Percentiles rank a stretch among this genome's conserved stretches.
phyloP scores from a whole-genome alignment of 2,329 filamentous ascomycete species.

The Tolypocladium guangdongense region DNA sequence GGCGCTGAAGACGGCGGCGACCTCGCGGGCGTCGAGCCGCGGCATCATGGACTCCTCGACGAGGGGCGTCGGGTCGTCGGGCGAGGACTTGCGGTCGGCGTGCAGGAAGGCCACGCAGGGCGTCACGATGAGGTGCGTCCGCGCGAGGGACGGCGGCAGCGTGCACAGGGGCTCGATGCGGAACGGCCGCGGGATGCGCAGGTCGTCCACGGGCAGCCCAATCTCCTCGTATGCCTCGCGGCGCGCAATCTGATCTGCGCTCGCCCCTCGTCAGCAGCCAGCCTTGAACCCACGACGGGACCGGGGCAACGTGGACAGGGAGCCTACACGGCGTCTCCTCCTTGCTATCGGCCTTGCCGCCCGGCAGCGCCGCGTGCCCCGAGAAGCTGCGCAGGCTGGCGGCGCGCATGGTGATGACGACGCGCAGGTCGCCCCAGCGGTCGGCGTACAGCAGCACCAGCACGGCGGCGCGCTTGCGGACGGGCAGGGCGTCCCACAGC shows the following conservation, averaged over 20 bases:
- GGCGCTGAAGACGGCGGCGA: conserved; percentile 87
- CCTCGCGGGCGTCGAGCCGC: conserved; percentile 75
- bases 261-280: conserved; percentile 5
- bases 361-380: conserved; percentile 81
- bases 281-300: too few species aligned
- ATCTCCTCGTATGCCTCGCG: conserved; percentile 92
- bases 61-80: conserved; percentile 23
- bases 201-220: conserved; percentile 64
- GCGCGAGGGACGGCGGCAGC: conserved; percentile 65
- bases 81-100: conserved; percentile 34
- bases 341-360: conserved; percentile 55
- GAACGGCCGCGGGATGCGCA: conserved; percentile 63
- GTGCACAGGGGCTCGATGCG: conserved; percentile 78
- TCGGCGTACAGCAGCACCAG: conserved; percentile 84
- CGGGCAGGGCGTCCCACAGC: conserved; percentile 49
- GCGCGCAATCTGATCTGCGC: conserved; percentile 65
- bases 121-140: conserved; percentile 62
- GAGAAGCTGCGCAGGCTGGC: conserved; percentile 55
- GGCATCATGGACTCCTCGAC: conserved; percentile 67
- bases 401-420: conserved; percentile 59
- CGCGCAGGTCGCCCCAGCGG: conserved; percentile 62
- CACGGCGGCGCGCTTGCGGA: conserved; percentile 69
- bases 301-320: neutral
- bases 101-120: conserved; percentile 73
- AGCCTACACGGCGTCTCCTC: conserved; percentile 49